Base-by-base conservation (phyloP, 208 protist genomes). In the Zelonia costaricensis region DNA sequence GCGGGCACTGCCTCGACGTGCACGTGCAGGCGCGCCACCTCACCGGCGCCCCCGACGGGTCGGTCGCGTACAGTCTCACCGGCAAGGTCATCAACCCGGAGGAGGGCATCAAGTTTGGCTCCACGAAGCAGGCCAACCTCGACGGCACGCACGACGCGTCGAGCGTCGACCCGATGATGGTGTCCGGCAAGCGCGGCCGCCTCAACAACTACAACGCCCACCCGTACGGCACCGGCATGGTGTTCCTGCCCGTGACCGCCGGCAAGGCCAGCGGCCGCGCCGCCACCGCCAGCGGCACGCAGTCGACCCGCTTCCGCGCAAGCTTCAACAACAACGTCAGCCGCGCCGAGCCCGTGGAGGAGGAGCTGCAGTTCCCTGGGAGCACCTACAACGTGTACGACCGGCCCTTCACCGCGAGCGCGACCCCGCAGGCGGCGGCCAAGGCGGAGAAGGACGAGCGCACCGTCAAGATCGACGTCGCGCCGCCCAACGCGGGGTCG, bases 371-470 rank as follows among this genome's bases (percentile, higher is more conserved):
- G 69, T 93, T 88, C 55, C 83, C 83, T 4, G 86, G 86, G 49
- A 89, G 86, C 62, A 92, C 86, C 6, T 80, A 92, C 71, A 92
- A 92, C 61, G 79, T 83, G 28, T 86, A 92, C 66, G 70, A 76
- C 61, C 52, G 8, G n/a, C 61, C 44, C 33, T 6, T 30, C 45
- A 15, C 15, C 40, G 33, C 10, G 15, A 25, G 18, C n/a, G 51
- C 23, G 12, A 49, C 42, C 12, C 27, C 55, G 42, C 55, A 33
- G 28, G 36, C 43, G 18, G 48, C 27, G 18, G 48, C 40, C 8
- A 35, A 62, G 59, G 8, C 49, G 18, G 57, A 42, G 27, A 58
- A 36, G 27, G 74, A 6, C 8, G 35, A 49, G 23, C 52, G 46
- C 38, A 23, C 47, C 12, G 61, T 43, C 4, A 66, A 47, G 49